A percentile compares a stretch with the other conserved stretches of the same genome.
These are phyloP conservation scores for Apiospora malaysiana DNA, from an alignment of 2,329 filamentous ascomycete genomes.

Conservation along the genomic window DNA sequence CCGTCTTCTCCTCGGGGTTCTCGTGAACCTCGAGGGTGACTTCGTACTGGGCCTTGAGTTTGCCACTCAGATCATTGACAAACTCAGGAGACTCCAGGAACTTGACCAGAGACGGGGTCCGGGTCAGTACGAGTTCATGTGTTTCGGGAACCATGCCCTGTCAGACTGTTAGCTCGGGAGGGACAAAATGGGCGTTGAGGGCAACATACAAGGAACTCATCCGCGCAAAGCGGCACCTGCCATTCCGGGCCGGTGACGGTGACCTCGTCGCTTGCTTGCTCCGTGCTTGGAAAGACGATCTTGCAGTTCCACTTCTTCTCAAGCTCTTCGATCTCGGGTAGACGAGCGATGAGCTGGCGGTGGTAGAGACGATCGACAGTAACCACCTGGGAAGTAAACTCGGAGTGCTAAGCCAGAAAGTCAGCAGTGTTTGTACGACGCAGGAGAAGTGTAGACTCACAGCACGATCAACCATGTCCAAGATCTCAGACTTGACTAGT, in stretches of 20 bases:
- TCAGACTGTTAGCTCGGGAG: neutral
- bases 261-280: conserved; percentile 95
- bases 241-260: conserved; percentile 96
- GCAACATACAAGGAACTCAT: conserved; percentile 79
- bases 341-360: conserved; percentile 86
- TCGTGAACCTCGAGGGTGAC: conserved; percentile 82
- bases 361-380: conserved; percentile 95
- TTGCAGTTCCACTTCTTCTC: conserved; percentile 99
- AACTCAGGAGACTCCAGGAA: conserved; percentile 86
- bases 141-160: conserved; percentile 96
- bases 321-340: conserved; percentile 88
- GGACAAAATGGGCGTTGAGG: neutral
- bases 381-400: conserved; percentile 93
- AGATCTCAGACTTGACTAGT: conserved; percentile 96
- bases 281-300: conserved; percentile 96
- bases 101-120: conserved; percentile 75
- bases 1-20: conserved; percentile 62
- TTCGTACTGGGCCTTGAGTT: conserved; percentile 89
- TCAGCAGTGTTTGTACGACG: neutral
- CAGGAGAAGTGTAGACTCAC: conserved; percentile 54
- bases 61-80: conserved; percentile 77
- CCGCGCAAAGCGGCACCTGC: conserved; percentile 95
- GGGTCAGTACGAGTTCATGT: conserved; percentile 86
- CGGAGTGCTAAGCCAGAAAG: conserved; percentile 71
- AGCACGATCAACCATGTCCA: conserved; percentile 98